phyloP scores from a whole-genome alignment of 495 filamentous ascomycete genomes.

The Xanthoparmelia taractica region DNA sequence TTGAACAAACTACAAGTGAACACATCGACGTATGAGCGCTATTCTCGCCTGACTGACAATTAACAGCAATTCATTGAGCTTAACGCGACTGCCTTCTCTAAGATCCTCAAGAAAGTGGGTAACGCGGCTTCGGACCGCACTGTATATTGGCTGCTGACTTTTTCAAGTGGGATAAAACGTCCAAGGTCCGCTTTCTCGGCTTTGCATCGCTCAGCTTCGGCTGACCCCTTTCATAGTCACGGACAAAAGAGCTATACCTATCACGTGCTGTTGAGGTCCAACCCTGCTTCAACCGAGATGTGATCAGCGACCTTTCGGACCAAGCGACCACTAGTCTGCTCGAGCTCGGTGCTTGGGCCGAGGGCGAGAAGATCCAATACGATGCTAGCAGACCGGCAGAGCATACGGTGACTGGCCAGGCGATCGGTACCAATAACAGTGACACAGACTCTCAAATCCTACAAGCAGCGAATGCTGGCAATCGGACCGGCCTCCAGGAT shows the following conservation, averaged over 20 bases:
- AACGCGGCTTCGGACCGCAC: neutral
- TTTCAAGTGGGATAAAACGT: slow-evolving; percentile 90
- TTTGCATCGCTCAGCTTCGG: slow-evolving; percentile 15
- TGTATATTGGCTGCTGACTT: slow-evolving; percentile 21
- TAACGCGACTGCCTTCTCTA: slow-evolving; percentile 94
- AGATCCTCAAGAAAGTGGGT: slow-evolving; percentile 89
- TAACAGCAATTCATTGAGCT: slow-evolving; percentile 86
- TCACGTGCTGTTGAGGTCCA: slow-evolving; percentile 94
- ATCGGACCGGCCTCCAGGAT: slow-evolving; percentile 53
- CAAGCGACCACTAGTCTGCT: slow-evolving; percentile 88
- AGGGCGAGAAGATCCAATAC: slow-evolving; percentile 83
- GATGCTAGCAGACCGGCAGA: slow-evolving; percentile 54
- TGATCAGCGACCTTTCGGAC: slow-evolving; percentile 93
- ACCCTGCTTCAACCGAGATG: slow-evolving; percentile 92
- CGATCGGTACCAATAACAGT: slow-evolving; percentile 66
- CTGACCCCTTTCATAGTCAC: slow-evolving; percentile 50
- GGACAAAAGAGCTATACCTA: slow-evolving; percentile 94
- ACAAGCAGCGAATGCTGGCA: slow-evolving; percentile 73
- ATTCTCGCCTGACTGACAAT: neutral
- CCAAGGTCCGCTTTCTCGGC: slow-evolving; percentile 54
- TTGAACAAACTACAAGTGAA: slow-evolving; percentile 76
- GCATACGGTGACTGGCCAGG: slow-evolving; percentile 55
- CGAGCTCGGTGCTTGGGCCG: slow-evolving; percentile 91
- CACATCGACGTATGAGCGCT: neutral
- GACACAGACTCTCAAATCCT: slow-evolving; percentile 85